Evolutionary conservation across 1,284 basidiomycete species (phyloP), one percentile per base, ranked within the genome.

Genomic region (Trametes sp.): DNA sequence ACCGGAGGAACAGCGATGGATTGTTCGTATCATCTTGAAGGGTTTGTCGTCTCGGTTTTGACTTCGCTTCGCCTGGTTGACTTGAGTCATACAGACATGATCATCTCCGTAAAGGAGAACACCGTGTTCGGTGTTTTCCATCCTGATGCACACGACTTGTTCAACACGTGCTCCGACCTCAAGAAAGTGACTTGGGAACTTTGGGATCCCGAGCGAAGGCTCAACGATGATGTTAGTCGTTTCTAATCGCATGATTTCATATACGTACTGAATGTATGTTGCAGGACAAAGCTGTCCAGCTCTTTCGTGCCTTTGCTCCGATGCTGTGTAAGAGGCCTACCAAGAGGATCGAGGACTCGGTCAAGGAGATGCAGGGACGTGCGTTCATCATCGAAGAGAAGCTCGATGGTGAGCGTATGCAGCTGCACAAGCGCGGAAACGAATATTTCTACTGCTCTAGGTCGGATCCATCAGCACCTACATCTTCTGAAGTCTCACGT

Each of bases 311-410:
- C 0, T 98, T 98, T 74, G 87, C 93, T 0, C 96, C 96, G 0
- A 98, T 98, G 90, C 83, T 98, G 31, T 97, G 95, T 78, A 94
- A 93, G 70, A 87, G 95, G 13, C 92, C 93, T 0, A 90, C 87
- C 0, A 85, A 84, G 62, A 90, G 85, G 62, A 86, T 96, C 31
- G 90, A 92, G 67, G 89, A 92, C 19, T 88, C 94, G 0, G 88
- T 96, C 52, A 93, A 91, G 69, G 85, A 91, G 55, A 95, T 98
- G 86, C 85, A 85, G 24, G 87, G 86, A 44, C 69, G 79, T 14
- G 77, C 84, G 54, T 98, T 98, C 74, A 81, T 95, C 65, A 92
- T 98, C 50, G 96, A 98, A 74, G 96, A 98, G 78, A 98, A 98
- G 75, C 83, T 98, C 1, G 96, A 98, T 72, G 96, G 96, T 1